Base-by-base conservation (phyloP, 768 basidiomycete genomes). In the Clavulina sp. region DNA sequence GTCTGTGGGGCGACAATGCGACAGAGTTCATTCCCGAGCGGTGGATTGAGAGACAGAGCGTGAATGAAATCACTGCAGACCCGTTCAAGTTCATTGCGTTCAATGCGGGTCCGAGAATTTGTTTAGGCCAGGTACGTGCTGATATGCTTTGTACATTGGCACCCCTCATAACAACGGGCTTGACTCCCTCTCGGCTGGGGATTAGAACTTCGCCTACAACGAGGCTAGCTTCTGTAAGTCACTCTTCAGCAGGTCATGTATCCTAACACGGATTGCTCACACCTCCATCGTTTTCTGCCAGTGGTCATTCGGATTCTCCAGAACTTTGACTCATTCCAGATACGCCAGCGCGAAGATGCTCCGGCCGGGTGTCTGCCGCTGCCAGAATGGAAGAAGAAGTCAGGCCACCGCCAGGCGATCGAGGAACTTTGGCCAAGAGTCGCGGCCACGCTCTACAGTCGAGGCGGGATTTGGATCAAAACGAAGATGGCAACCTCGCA, bases 1-100 rank as follows among this genome's bases (percentile, higher is more conserved):
- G 67, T 18, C 64, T 84, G 0, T 88, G 84, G 85, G 85, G 85
- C 2, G 58, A 68, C 0, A 81, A 86, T 55, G 83, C 84, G 0
- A 73, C 83, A 58, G 71, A 70, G n/a, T 89, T 86, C 61, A 74
- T 80, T 51, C 83, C 83, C 4, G 79, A 84, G 30, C 71, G 85
- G 38, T 89, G 85, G 85, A 64, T 84, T 4, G 73, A 81, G 33
- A 66, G 69, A 3, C 66, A 60, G 51, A 74, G 73, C 57, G 46
- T 33, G 23, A 47, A 46, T 7, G 46, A 29, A 19, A 43, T 47
- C 19, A 50, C 28, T 2, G 31, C 32, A 7, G 53, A 52, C 33
- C 49, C 53, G 3, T 54, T 48, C 26, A 26, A 44, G 36, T 54
- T 54, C 33, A 21, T 51, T 5, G 50, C 53, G 9, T 54, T 54